Evolutionary conservation across 2,329 filamentous ascomycete species (phyloP).

Genomic region (Ophiostoma angusticollis): DNA sequence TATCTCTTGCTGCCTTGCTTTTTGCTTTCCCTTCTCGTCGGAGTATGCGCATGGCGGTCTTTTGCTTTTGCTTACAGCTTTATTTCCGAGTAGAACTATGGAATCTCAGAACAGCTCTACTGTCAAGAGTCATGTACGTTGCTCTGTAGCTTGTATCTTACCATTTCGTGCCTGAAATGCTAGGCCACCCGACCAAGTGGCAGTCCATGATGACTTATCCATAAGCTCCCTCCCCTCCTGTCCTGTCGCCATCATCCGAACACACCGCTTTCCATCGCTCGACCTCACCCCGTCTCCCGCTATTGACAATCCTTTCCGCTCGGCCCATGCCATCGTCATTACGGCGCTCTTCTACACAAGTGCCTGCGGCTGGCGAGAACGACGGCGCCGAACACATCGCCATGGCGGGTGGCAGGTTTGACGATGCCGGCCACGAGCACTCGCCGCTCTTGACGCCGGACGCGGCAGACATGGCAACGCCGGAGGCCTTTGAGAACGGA

Average conservation of each 20-base stretch:
- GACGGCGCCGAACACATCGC: not conserved
- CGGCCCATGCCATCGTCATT: conserved; percentile 29
- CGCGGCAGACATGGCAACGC: conserved; percentile 15
- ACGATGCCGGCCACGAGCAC: conserved; percentile 27
- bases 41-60: not conserved
- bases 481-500: not conserved
- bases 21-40: not conserved
- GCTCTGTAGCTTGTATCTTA: too few relatives aligned
- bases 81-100: not conserved
- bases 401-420: conserved; percentile 12
- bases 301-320: not conserved
- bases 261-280: too few relatives aligned
- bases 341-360: conserved; percentile 18
- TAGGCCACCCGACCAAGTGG: too few relatives aligned
- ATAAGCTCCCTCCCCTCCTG: too few relatives aligned
- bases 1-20: not conserved
- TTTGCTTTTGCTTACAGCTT: not conserved
- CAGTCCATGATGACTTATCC: too few relatives aligned
- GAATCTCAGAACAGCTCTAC: too few relatives aligned
- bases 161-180: too few relatives aligned
- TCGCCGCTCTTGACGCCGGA: conserved; percentile 36
- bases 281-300: not conserved
- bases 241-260: too few relatives aligned
- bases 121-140: too few relatives aligned
- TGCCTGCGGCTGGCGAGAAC: not conserved